A percentile compares a stretch with the other conserved stretches of the same genome.
phyloP scores from a whole-genome alignment of 2,329 filamentous ascomycete species.

The Thelonectria discophora region DNA sequence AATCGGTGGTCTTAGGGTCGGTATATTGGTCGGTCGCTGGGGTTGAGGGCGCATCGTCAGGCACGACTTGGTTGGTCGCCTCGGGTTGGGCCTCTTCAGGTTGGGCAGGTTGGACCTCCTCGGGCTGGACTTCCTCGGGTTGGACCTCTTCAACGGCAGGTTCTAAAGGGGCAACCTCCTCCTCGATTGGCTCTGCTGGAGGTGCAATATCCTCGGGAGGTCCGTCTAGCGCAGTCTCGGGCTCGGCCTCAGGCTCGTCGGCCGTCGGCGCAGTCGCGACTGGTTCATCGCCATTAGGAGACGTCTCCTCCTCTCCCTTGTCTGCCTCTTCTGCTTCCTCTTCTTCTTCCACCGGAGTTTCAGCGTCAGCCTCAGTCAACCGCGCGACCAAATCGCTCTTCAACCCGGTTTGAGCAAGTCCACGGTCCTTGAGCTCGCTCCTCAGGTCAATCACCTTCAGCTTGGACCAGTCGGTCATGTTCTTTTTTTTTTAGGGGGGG shows the following conservation, averaged over 20 bases:
- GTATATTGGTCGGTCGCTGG: conserved; percentile 14
- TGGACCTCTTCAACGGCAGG: conserved; percentile 12
- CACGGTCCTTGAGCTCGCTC: conserved; percentile 76
- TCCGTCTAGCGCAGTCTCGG: conserved; percentile 19
- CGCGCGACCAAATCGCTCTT: conserved; percentile 77
- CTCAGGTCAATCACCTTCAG: conserved; percentile 80
- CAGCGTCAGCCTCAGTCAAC: conserved; percentile 50
- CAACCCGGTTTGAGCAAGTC: conserved; percentile 74
- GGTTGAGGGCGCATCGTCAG: conserved; percentile 12
- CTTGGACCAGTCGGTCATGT: conserved; percentile 63
- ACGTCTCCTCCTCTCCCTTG: conserved; percentile 25
- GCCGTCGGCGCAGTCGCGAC: conserved; percentile 19
- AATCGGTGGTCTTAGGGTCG: conserved; percentile 18
- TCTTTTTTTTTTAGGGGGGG: no score
- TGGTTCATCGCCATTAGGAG: conserved; percentile 26
- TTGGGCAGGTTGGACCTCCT: no score
- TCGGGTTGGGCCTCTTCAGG: conserved; percentile 17
- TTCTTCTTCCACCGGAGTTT: conserved; percentile 14
- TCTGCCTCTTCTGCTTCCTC: no score
- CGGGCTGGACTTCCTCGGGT: conserved; percentile 16
- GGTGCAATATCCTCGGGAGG: conserved; percentile 9
- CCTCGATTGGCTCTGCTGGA: conserved; percentile 7
- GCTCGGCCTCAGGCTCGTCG: conserved; percentile 27
- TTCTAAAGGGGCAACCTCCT: background rate
- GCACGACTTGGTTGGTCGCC: conserved; percentile 9